These are phyloP conservation scores for Hemileia vastatrix DNA, from an alignment of 1,284 basidiomycete genomes.

Conservation along the genomic window DNA sequence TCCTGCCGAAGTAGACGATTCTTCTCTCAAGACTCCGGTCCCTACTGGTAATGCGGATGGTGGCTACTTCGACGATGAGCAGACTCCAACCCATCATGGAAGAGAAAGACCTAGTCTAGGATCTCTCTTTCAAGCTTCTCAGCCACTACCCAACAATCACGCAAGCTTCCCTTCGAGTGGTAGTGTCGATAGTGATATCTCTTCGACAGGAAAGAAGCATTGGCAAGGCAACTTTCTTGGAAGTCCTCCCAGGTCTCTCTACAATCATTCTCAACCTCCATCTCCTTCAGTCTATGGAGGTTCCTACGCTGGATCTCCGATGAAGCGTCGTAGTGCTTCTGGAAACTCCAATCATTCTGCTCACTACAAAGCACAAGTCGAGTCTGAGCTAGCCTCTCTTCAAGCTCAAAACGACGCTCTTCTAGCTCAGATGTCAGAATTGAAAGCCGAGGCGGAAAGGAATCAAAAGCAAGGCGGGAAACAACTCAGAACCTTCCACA, in stretches of 20 bases:
- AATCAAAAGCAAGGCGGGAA: conserved; percentile 31
- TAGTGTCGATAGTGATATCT: not conserved
- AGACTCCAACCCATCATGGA: not conserved
- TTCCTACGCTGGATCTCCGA: not conserved
- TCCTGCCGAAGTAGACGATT: not conserved
- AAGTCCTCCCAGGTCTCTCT: not conserved
- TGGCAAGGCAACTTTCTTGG: not conserved
- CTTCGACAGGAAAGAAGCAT: not conserved
- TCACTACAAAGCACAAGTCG: not conserved
- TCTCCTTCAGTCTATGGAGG: not conserved
- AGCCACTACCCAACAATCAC: not conserved
- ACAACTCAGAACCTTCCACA: conserved; percentile 29
- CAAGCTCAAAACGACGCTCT: conserved; percentile 35
- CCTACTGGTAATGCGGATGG: not conserved
- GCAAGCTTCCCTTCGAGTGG: not conserved
- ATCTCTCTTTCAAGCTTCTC: not conserved
- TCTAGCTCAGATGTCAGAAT: conserved; percentile 33
- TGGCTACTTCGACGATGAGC: not conserved
- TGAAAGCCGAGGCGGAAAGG: conserved; percentile 34
- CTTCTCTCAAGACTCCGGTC: not conserved
- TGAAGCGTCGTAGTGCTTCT: not conserved
- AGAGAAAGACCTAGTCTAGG: not conserved
- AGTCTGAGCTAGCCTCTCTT: conserved; percentile 29
- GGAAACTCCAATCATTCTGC: not conserved
- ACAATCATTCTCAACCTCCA: not conserved